Evolutionary conservation across 1,139 yeast genomes (phyloP).

Genomic region (Hansenula anomala): DNA sequence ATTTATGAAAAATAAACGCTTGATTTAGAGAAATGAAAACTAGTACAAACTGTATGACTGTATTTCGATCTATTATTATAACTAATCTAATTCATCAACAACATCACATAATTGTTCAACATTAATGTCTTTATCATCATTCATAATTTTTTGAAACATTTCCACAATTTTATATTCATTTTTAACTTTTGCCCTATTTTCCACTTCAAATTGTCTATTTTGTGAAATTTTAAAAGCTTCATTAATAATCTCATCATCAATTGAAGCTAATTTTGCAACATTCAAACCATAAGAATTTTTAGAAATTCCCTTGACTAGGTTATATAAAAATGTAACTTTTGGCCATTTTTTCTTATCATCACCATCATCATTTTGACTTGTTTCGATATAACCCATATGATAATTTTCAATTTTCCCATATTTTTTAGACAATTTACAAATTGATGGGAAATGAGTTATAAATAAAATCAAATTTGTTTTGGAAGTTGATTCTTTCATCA

Average conservation of each 20-base stretch:
- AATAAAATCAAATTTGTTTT: slow-evolving; percentile 65
- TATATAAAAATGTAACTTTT: slow-evolving; percentile 55
- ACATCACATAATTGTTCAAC: not conserved
- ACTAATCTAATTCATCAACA: slow-evolving; percentile 1
- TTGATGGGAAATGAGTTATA: slow-evolving; percentile 84
- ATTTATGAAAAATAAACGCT: too few relatives aligned
- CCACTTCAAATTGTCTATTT: slow-evolving; percentile 30
- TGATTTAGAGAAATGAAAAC: too few relatives aligned
- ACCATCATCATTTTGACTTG: too few relatives aligned
- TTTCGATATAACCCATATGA: slow-evolving; percentile 72
- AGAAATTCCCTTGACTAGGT: slow-evolving; percentile 53
- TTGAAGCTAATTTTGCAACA: slow-evolving; percentile 68
- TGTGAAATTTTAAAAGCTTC: slow-evolving; percentile 46
- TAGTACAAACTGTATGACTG: too few relatives aligned
- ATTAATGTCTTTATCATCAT: not conserved
- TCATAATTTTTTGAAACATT: not conserved
- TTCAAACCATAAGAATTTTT: slow-evolving; percentile 71
- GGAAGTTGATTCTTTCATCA: slow-evolving; percentile 36
- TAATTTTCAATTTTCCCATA: slow-evolving; percentile 47
- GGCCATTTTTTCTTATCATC: slow-evolving; percentile 35
- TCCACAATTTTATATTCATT: not conserved
- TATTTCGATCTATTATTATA: too few relatives aligned
- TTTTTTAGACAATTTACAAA: slow-evolving; percentile 46
- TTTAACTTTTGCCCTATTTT: not conserved
- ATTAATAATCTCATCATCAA: slow-evolving; percentile 45